These are phyloP conservation scores for Lippia alba DNA, from an alignment of 305 asterid genomes.

Conservation along the genomic window DNA sequence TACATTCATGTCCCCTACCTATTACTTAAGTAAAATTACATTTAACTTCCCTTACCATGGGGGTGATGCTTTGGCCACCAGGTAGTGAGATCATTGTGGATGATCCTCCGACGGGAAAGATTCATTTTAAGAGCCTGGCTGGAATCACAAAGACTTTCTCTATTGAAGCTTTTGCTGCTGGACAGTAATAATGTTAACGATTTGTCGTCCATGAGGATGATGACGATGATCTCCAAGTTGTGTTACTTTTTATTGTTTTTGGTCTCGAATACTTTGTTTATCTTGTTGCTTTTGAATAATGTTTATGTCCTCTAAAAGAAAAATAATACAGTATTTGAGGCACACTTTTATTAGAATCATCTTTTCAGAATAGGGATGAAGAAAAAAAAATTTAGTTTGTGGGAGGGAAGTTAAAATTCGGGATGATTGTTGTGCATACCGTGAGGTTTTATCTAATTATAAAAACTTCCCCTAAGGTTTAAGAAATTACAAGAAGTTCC, in stretches of 20 bases:
- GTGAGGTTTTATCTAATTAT: no score
- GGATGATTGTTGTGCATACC: no score
- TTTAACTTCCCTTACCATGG: no score
- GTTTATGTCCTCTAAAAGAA: neutral
- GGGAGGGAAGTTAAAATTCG: no score
- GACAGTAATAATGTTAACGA: conserved; percentile 39
- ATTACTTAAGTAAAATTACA: no score
- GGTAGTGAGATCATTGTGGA: conserved; percentile 20
- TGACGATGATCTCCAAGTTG: neutral
- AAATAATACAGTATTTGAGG: conserved; percentile 27
- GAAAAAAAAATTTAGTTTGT: no score
- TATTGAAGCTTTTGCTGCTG: conserved; percentile 65
- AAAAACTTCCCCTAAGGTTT: no score
- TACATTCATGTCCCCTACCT: no score
- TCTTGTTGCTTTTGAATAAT: neutral
- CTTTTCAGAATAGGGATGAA: no score
- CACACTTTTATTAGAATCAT: neutral
- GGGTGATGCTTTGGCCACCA: conserved; percentile 35
- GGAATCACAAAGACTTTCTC: conserved; percentile 79
- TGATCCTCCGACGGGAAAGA: conserved; percentile 62
- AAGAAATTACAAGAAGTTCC: no score
- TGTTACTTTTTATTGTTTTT: neutral
- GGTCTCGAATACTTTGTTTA: neutral
- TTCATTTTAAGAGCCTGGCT: conserved; percentile 77
- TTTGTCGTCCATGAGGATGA: neutral